Conservation (phyloP, 1,284 basidiomycete species). For the Hemileia vastatrix region DNA sequence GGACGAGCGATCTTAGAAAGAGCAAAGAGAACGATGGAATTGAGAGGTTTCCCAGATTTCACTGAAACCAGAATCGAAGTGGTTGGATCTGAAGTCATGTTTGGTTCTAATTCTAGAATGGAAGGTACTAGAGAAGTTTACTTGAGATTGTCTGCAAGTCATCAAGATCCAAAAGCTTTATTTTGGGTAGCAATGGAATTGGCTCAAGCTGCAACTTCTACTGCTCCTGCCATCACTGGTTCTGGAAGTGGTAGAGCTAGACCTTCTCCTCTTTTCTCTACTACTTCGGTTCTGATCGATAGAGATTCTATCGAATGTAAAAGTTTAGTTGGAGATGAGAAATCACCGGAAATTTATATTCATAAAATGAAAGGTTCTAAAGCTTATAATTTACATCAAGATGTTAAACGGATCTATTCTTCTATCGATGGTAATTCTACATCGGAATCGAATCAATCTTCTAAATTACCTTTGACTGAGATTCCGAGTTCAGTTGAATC, state of each 20-base stretch:
- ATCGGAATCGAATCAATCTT: no score
- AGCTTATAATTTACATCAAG: no score
- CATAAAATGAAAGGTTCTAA: neutral
- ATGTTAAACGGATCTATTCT: no score
- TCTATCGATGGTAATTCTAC: no score
- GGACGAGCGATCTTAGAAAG: neutral
- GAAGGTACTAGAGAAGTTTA: neutral
- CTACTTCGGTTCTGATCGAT: neutral
- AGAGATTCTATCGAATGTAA: neutral
- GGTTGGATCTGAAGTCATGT: neutral
- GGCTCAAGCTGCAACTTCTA: neutral
- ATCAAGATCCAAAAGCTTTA: neutral
- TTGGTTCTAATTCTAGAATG: neutral
- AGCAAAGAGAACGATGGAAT: neutral
- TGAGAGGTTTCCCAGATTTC: neutral
- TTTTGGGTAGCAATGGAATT: neutral
- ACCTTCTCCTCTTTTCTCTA: neutral
- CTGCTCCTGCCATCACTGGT: neutral
- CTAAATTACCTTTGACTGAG: no score
- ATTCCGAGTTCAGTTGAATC: no score
- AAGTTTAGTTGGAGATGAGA: neutral
- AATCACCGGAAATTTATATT: neutral
- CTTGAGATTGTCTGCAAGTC: neutral
- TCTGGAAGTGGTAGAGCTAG: neutral
- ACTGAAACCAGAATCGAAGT: neutral